Percentiles rank a stretch among this genome's conserved stretches.
phyloP scores from a whole-genome alignment of 176 grass and related monocot genomes.

The Musa itinerans region DNA sequence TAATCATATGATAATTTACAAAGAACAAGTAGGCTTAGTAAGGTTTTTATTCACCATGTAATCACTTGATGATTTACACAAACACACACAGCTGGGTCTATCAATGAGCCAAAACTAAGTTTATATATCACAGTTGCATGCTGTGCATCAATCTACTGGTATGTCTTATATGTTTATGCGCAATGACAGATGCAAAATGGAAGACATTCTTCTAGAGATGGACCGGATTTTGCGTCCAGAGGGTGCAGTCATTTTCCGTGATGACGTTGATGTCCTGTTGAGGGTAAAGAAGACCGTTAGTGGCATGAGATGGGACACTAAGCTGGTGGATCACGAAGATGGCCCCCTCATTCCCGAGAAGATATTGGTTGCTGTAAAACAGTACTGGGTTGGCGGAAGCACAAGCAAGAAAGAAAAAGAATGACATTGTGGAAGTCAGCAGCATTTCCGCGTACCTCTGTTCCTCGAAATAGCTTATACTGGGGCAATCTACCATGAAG shows the following conservation, averaged over 20 bases:
- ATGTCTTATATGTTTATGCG: slow-evolving; percentile 2
- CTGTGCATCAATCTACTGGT: background rate
- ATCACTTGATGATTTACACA: background rate
- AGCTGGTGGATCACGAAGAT: slow-evolving; percentile 48
- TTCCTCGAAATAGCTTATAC: background rate
- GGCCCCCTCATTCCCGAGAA: slow-evolving; percentile 72
- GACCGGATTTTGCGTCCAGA: slow-evolving; percentile 80
- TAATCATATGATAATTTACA: background rate
- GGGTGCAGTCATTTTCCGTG: slow-evolving; percentile 64
- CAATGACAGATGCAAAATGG: slow-evolving; percentile 56
- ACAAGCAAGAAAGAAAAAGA: slow-evolving; percentile 27
- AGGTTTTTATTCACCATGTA: background rate
- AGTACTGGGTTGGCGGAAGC: slow-evolving; percentile 43
- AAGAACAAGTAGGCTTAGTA: background rate
- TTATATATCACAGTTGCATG: background rate
- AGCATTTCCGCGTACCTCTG: background rate
- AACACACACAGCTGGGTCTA: too few relatives aligned
- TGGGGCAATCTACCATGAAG: background rate
- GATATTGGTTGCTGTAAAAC: slow-evolving; percentile 67
- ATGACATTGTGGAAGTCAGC: background rate
- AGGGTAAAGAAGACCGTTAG: slow-evolving; percentile 53
- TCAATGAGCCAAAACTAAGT: background rate
- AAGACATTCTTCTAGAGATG: slow-evolving; percentile 88
- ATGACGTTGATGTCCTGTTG: slow-evolving; percentile 49
- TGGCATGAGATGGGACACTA: slow-evolving; percentile 62